Conservation (phyloP, 148 eudicot species). For the Diospyros lotus region DNA sequence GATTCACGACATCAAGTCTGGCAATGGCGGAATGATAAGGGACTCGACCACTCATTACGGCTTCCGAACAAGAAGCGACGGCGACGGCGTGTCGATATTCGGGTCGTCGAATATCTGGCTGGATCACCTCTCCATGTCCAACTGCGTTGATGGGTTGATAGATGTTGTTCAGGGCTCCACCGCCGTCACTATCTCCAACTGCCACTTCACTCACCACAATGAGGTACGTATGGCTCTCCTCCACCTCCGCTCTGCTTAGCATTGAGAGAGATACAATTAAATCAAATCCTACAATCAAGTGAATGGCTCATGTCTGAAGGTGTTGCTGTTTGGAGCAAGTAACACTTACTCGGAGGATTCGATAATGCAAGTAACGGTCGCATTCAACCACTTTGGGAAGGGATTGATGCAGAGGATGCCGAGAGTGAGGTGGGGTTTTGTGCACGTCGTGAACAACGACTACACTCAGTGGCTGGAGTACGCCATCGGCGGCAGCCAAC, state of each 20-base stretch:
- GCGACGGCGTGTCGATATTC: constrained; percentile 54
- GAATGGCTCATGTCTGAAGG: constrained; percentile 17
- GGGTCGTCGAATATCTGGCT: constrained; percentile 51
- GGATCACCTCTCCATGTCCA: constrained; percentile 57
- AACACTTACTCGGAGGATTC: constrained; percentile 19
- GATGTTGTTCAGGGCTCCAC: constrained; percentile 25
- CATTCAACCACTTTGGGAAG: constrained; percentile 44
- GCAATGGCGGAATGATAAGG: constrained; percentile 42
- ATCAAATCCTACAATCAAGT: too few relatives aligned
- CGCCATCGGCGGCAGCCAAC: constrained; percentile 49
- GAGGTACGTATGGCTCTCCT: constrained; percentile 28
- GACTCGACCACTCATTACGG: constrained; percentile 51
- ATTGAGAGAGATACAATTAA: too few relatives aligned
- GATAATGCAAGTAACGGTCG: constrained; percentile 44
- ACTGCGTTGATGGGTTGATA: constrained; percentile 49
- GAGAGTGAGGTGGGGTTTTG: constrained; percentile 35
- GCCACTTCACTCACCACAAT: constrained; percentile 59
- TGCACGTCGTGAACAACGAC: constrained; percentile 55
- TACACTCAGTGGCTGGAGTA: constrained; percentile 44
- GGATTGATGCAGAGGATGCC: constrained; percentile 49
- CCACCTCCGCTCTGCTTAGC: too few relatives aligned
- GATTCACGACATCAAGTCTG: constrained; percentile 38
- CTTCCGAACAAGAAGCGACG: constrained; percentile 46
- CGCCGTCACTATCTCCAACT: constrained; percentile 51
- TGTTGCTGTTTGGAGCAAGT: constrained; percentile 42